A percentile compares a stretch with the other conserved stretches of the same genome.
Conservation (phyloP, 257 asterid genomes). For the Cinchona pubescens region DNA sequence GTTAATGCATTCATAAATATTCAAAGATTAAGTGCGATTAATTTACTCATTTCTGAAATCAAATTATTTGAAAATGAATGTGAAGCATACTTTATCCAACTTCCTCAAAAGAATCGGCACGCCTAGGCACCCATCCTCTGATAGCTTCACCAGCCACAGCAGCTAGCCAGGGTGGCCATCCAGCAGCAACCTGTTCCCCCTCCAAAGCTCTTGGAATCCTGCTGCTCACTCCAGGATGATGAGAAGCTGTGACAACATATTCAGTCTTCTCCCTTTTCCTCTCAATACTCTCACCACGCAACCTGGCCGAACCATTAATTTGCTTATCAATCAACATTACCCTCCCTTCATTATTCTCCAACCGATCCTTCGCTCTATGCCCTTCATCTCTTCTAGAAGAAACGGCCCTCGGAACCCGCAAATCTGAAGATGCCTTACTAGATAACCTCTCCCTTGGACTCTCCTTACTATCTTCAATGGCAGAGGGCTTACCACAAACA, state of each 20-base stretch:
- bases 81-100: slow-evolving; percentile 67
- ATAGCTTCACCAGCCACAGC: slow-evolving; percentile 95
- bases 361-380: slow-evolving; percentile 51
- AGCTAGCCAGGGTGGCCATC: slow-evolving; percentile 98
- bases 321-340: slow-evolving; percentile 56
- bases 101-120: slow-evolving; percentile 87
- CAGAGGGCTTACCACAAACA: slow-evolving; percentile 71
- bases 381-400: slow-evolving; percentile 69
- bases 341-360: slow-evolving; percentile 58
- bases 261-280: slow-evolving; percentile 70
- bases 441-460: slow-evolving; percentile 67
- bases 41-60: background rate
- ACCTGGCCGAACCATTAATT: slow-evolving; percentile 56
- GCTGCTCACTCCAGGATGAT: slow-evolving; percentile 58
- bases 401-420: slow-evolving; percentile 44
- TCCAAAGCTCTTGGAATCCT: slow-evolving; percentile 54
- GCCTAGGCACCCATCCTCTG: slow-evolving; percentile 89
- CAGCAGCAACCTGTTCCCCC: slow-evolving; percentile 88
- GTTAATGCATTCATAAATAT: background rate
- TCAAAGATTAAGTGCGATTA: background rate
- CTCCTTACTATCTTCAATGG: slow-evolving; percentile 71
- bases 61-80: background rate
- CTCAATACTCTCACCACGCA: slow-evolving; percentile 53
- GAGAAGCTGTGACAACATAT: slow-evolving; percentile 31
- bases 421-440: slow-evolving; percentile 45